Base-by-base conservation (phyloP, 768 basidiomycete genomes). In the Boletus huronensis region DNA sequence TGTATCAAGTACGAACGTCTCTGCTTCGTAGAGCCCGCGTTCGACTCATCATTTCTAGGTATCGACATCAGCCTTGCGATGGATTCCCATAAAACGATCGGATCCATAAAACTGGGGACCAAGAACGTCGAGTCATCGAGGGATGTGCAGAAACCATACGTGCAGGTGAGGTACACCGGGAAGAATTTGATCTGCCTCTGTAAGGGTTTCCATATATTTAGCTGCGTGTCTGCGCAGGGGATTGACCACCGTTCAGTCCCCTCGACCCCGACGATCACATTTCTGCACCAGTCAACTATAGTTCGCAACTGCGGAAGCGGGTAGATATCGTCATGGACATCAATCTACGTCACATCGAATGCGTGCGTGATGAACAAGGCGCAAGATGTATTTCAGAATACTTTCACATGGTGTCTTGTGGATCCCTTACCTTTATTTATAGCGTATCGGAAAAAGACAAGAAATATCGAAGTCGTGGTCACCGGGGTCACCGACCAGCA, bases 361-460 rank as follows among this genome's bases (percentile, higher is more conserved):
- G 19, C 25, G 42, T 34, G 26, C 39, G 47, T 11, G 42, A 54
- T 5, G 53, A 52, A 3, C 34, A 40, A 29, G 50, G 43, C 13
- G 16, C 39, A 13, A 34, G 40, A 58, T 45, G 55, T 5, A n/a
- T 48, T 42, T 48, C 28, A 14, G 14, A 29, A 23, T 4, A n/a
- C 5, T 35, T 23, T 35, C 14, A 8, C 19, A 16, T 13, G 6
- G 9, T 28, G 2, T 36, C 23, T 40, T 40, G 13, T 25, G 6
- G 10, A 41, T 42, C 16, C 2, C 48, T 58, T 26, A 43, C 35
- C 17, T 41, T 19, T 25, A 2, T 21, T 23, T 6, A 51, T 28
- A 62, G 60, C 35, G 0, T 62, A 58, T 36, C 60, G 50, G 23
- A 54, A 52, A 32, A 51, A 38, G 19, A 5, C 6, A 17, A 62